phyloP scores from a whole-genome alignment of 2,329 filamentous ascomycete species.

The Canariomyces notabilis region DNA sequence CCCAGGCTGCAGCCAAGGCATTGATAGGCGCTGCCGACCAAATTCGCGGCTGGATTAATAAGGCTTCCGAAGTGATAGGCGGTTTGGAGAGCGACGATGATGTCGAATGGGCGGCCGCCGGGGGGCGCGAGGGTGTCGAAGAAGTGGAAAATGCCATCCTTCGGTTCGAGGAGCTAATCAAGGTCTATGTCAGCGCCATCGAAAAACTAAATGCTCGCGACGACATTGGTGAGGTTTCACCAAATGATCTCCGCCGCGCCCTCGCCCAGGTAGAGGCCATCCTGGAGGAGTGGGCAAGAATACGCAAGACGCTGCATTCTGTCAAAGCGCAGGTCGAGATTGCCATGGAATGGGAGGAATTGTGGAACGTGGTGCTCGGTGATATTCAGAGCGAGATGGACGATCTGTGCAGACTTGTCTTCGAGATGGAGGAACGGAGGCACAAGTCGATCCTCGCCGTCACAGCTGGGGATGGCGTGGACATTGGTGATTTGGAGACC shows the following conservation, averaged over 20 bases:
- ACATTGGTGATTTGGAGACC: slow-evolving; percentile 85
- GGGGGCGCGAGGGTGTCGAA: slow-evolving; percentile 73
- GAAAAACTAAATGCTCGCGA: slow-evolving; percentile 76
- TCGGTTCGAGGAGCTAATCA: slow-evolving; percentile 83
- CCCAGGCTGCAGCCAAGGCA: slow-evolving; percentile 75
- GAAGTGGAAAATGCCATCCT: slow-evolving; percentile 70
- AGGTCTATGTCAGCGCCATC: slow-evolving; percentile 90
- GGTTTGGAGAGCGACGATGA: slow-evolving; percentile 94
- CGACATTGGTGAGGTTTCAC: slow-evolving; percentile 68
- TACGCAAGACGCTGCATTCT: slow-evolving; percentile 68
- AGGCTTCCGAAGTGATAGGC: slow-evolving; percentile 81
- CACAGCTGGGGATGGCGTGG: slow-evolving; percentile 58
- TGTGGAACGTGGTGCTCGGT: slow-evolving; percentile 89
- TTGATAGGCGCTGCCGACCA: slow-evolving; percentile 85
- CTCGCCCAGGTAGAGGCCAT: slow-evolving; percentile 88
- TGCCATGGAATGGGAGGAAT: slow-evolving; percentile 97
- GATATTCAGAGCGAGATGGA: slow-evolving; percentile 82
- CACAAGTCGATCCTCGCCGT: slow-evolving; percentile 70
- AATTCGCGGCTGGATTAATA: slow-evolving; percentile 89
- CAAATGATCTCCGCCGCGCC: slow-evolving; percentile 66
- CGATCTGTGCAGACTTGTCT: slow-evolving; percentile 63
- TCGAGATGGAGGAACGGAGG: slow-evolving; percentile 95
- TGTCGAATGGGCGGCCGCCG: slow-evolving; percentile 91
- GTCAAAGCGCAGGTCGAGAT: slow-evolving; percentile 91
- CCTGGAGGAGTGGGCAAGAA: slow-evolving; percentile 75